Conservation (phyloP, 2,329 filamentous ascomycete species). For the Plenodomus tracheiphilus region DNA sequence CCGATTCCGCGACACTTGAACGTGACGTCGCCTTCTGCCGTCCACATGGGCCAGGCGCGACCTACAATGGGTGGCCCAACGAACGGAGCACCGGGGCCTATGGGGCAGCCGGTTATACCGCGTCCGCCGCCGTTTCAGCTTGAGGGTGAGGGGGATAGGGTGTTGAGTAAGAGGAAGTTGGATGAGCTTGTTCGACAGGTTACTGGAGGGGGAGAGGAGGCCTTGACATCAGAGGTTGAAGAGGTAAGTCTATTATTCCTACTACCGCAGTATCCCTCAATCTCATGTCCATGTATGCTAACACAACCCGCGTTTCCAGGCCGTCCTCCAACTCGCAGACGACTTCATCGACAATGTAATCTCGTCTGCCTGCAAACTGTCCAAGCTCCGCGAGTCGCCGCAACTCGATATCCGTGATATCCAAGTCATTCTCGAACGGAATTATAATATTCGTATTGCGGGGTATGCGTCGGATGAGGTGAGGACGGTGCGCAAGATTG, state of each 20-base stretch:
- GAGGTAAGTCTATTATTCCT: slow-evolving; percentile 75
- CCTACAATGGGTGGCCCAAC: slow-evolving; percentile 83
- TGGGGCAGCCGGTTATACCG: slow-evolving; percentile 82
- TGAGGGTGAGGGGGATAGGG: slow-evolving; percentile 87
- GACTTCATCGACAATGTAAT: slow-evolving; percentile 94
- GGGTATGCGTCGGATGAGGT: slow-evolving; percentile 95
- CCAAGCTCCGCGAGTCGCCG: slow-evolving; percentile 89
- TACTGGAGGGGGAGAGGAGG: slow-evolving; percentile 78
- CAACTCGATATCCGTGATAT: slow-evolving; percentile 78
- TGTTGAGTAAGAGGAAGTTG: slow-evolving; percentile 96
- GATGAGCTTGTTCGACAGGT: slow-evolving; percentile 95
- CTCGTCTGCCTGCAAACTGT: slow-evolving; percentile 82
- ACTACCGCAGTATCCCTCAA: background rate
- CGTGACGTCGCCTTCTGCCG: slow-evolving; percentile 71
- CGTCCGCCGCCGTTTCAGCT: slow-evolving; percentile 83
- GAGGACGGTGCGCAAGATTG: slow-evolving; percentile 89
- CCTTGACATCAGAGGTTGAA: slow-evolving; percentile 89
- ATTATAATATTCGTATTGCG: slow-evolving; percentile 78
- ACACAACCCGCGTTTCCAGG: slow-evolving; percentile 56
- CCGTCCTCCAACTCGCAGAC: slow-evolving; percentile 85
- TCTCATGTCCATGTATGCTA: background rate
- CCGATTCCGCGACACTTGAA: slow-evolving; percentile 82
- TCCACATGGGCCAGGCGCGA: slow-evolving; percentile 70
- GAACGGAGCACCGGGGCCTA: slow-evolving; percentile 76
- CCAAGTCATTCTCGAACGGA: slow-evolving; percentile 60